Evolutionary conservation across 306 rosid genomes (phyloP), one percentile per base, ranked within the genome.

Genomic region (Alnus rubra): DNA sequence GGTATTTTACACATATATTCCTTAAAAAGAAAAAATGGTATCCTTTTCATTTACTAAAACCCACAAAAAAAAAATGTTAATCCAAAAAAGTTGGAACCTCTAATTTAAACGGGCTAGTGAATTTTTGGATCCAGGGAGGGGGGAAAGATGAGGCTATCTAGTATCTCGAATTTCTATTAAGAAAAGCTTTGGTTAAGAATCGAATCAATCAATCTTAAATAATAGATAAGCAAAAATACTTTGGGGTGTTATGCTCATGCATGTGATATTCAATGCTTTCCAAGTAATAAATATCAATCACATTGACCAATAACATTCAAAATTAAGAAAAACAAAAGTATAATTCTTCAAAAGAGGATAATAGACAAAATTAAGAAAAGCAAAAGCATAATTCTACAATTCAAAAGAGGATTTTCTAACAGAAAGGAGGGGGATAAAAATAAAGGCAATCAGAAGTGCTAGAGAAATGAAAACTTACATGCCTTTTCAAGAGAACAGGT

Each of bases 401-500:
- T 9, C 28, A 64, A 72, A 78, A 58, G 69, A 5, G 65, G 69
- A 69, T 23, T 23, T 23, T 23, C 28, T 23, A 23, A 23, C 28
- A 76, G 19, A 69, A 52, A 75, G 54, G 82, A 59, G 54, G 80
- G 60, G 49, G 69, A 42, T 18, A 77, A 19, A 15, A 68, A 52
- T 15, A 76, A 67, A 76, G 76, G 78, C 33, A 49, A 42, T 59
- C 59, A 73, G 48, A 79, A 65, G 71, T 71, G 76, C 56, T 37
- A 49, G 81, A 83, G 90, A 83, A 84, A 80, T 47, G 72, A 87
- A 75, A 82, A 84, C 99, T 93, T 89, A 93, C 99, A 82, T 80
- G 97, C 86, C 90, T 96, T 90, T 91, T 96, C 88, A 87, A 73
- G 70, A 96, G 96, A 78, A 93, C 94, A 54, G 99, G 98, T 68